phyloP scores from a whole-genome alignment of 2,329 filamentous ascomycete species.

The Tolypocladium amazonense region DNA sequence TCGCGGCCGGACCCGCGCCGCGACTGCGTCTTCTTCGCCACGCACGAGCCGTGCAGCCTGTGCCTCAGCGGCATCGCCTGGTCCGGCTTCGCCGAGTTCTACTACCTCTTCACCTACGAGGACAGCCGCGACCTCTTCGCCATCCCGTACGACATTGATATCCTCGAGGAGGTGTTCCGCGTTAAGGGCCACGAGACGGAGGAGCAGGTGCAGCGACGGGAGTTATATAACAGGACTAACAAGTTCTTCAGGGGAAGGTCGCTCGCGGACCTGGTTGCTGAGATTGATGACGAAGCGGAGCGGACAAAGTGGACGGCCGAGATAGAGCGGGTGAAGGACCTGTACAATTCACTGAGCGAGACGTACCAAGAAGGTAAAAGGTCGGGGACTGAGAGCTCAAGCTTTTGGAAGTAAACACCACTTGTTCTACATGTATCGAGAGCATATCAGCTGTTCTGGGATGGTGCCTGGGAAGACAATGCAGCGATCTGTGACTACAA shows the following conservation, averaged over 20 bases:
- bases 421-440: background rate
- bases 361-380: conserved; percentile 39
- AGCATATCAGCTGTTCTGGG: no score
- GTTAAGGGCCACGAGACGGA: conserved; percentile 30
- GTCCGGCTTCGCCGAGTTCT: conserved; percentile 45
- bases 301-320: conserved; percentile 23
- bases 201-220: conserved; percentile 23
- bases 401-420: conserved; percentile 33
- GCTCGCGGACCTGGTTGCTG: conserved; percentile 26
- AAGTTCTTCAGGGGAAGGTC: conserved; percentile 41
- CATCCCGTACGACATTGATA: conserved; percentile 48
- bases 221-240: conserved; percentile 44
- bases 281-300: conserved; percentile 24
- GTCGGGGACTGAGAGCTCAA: conserved; percentile 29
- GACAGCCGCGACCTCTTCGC: conserved; percentile 44
- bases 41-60: conserved; percentile 48
- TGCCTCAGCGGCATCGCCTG: conserved; percentile 48
- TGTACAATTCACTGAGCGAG: conserved; percentile 35
- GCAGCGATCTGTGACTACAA: no score
- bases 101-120: conserved; percentile 49
- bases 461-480: no score
- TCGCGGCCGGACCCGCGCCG: conserved; percentile 25
- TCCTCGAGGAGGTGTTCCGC: conserved; percentile 43
- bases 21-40: conserved; percentile 47
- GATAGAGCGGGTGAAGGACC: conserved; percentile 34